Conservation (phyloP, 2,329 filamentous ascomycete species). For the Ophiosphaerella herpotricha region DNA sequence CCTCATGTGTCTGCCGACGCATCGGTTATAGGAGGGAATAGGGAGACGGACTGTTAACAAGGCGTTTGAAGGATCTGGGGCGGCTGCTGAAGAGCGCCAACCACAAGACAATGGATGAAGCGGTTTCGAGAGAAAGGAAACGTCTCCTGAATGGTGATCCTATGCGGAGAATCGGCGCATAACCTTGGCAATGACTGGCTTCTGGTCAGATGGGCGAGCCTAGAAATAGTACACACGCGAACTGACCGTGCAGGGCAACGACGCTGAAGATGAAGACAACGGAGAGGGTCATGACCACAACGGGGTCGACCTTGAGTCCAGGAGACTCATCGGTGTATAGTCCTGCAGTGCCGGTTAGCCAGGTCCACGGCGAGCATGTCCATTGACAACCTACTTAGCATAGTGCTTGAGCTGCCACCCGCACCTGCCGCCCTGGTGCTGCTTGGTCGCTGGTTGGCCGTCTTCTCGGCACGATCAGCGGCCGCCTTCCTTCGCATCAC, state of each 20-base stretch:
- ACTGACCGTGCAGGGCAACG: conserved; percentile 92
- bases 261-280: conserved; percentile 99
- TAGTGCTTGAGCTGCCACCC: conserved; percentile 94
- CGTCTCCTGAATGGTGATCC: conserved; percentile 1
- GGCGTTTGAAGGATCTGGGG: conserved; percentile 5
- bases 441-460: conserved; percentile 88
- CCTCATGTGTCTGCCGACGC: conserved; percentile 1
- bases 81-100: conserved; percentile 28
- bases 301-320: conserved; percentile 95
- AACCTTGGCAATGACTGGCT: conserved; percentile 88
- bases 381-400: conserved; percentile 77
- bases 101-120: conserved; percentile 10
- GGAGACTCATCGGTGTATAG: conserved; percentile 99
- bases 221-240: not conserved
- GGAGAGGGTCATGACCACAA: conserved; percentile 93
- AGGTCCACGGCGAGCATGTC: not conserved
- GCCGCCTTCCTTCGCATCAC: conserved; percentile 94
- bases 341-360: conserved; percentile 55
- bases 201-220: conserved; percentile 15
- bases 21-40: not conserved
- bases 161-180: conserved; percentile 80
- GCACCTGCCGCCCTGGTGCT: conserved; percentile 93
- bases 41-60: conserved; percentile 2
- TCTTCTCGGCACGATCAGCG: conserved; percentile 95
- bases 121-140: conserved; percentile 10